These are phyloP conservation scores for Smallanthus sonchifolius DNA, from an alignment of 129 eudicot species.

Conservation along the genomic window DNA sequence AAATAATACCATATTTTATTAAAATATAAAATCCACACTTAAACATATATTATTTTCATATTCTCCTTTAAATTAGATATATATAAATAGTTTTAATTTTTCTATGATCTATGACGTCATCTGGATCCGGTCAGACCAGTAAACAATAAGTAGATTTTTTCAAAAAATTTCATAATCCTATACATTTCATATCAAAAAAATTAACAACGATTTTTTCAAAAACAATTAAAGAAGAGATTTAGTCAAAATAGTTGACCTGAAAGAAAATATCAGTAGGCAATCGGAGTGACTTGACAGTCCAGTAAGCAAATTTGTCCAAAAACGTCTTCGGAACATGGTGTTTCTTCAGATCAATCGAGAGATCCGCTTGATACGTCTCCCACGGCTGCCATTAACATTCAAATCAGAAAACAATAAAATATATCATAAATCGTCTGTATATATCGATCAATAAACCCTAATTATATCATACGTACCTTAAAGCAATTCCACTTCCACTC, in stretches of 20 bases:
- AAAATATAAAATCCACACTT: too few species aligned
- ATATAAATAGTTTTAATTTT: too few species aligned
- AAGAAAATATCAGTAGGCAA: slow-evolving; percentile 83
- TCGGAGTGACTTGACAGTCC: slow-evolving; percentile 82
- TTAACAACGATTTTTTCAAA: too few species aligned
- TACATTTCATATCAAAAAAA: too few species aligned
- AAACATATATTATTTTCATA: too few species aligned
- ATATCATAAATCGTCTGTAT: not conserved
- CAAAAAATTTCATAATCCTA: too few species aligned
- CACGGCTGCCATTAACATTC: slow-evolving; percentile 58
- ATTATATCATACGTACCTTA: slow-evolving; percentile 84
- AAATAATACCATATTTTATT: too few species aligned
- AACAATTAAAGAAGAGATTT: too few species aligned
- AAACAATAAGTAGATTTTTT: too few species aligned
- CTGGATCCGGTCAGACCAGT: too few species aligned
- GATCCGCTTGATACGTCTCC: slow-evolving; percentile 91
- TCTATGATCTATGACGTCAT: too few species aligned
- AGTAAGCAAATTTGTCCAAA: slow-evolving; percentile 77
- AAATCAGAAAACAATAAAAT: not conserved
- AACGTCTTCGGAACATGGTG: slow-evolving; percentile 76
- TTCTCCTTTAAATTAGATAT: too few species aligned
- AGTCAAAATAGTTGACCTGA: slow-evolving; percentile 48
- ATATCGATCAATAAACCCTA: not conserved
- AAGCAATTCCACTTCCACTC: slow-evolving; percentile 89
- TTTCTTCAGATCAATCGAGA: slow-evolving; percentile 68